Evolutionary conservation across 768 basidiomycete species (phyloP).

Genomic region (Kwoniella europaea): DNA sequence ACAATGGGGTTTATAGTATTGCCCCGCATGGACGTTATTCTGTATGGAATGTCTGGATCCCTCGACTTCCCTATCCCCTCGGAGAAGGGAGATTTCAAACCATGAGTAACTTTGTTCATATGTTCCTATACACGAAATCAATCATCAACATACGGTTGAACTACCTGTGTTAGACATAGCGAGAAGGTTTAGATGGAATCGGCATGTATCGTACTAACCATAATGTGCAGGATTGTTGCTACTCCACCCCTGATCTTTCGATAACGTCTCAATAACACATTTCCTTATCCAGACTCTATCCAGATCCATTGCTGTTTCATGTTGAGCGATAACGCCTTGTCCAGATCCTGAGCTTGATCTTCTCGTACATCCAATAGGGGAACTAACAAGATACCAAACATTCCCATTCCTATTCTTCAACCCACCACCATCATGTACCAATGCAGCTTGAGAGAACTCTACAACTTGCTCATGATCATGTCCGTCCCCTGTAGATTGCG

Average conservation of each 20-base stretch:
- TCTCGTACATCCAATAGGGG: conserved; percentile 39
- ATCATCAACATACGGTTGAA: not conserved
- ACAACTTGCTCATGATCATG: conserved; percentile 32
- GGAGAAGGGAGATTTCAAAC: conserved; percentile 48
- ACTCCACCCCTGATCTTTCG: conserved; percentile 53
- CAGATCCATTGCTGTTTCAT: not conserved
- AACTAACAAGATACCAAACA: conserved; percentile 40
- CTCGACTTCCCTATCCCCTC: conserved; percentile 40
- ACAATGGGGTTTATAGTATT: conserved; percentile 43
- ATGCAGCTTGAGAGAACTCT: conserved; percentile 19
- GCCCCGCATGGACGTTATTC: conserved; percentile 51
- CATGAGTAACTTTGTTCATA: conserved; percentile 49
- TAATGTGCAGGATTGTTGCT: conserved; percentile 21
- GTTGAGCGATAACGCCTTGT: not conserved
- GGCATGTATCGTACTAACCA: conserved; percentile 23
- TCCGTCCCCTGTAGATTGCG: not conserved
- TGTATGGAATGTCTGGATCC: conserved; percentile 38
- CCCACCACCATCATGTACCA: conserved; percentile 18
- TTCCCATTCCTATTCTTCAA: conserved; percentile 30
- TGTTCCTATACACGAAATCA: conserved; percentile 36
- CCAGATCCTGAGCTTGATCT: not conserved
- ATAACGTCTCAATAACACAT: conserved; percentile 41
- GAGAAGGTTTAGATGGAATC: not conserved
- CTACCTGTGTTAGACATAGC: not conserved
- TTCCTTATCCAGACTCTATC: conserved; percentile 28